Percentiles rank a stretch among this genome's conserved stretches.
phyloP scores from a whole-genome alignment of 2,329 filamentous ascomycete species.

The Hypoxylon rubiginosum region DNA sequence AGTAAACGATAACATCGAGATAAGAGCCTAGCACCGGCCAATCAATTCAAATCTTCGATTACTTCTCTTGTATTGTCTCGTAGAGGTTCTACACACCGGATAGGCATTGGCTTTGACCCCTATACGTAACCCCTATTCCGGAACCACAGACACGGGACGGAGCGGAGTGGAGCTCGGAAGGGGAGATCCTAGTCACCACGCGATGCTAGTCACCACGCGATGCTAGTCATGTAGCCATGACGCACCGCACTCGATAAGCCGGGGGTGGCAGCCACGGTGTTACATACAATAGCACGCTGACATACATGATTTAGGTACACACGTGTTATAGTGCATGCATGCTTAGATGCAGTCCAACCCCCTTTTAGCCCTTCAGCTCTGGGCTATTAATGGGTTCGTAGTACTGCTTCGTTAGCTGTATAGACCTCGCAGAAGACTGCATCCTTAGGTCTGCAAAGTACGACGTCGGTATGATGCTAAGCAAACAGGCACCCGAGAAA shows the following conservation, averaged over 20 bases:
- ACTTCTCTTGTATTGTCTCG: neutral
- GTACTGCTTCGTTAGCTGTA: slow-evolving; percentile 13
- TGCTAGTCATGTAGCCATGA: slow-evolving; percentile 6
- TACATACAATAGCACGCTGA: slow-evolving; percentile 2
- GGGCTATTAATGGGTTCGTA: slow-evolving; percentile 32
- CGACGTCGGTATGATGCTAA: slow-evolving; percentile 31
- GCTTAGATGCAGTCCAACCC: slow-evolving; percentile 22
- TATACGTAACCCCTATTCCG: slow-evolving; percentile 10
- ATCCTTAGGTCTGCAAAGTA: slow-evolving; percentile 13
- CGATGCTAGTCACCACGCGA: slow-evolving; percentile 32
- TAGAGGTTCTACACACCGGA: neutral
- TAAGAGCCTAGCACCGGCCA: too few relatives aligned
- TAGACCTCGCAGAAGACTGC: slow-evolving; percentile 7
- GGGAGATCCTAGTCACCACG: slow-evolving; percentile 31
- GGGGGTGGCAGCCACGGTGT: slow-evolving; percentile 16
- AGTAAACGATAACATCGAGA: too few relatives aligned
- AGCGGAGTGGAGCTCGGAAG: slow-evolving; percentile 16
- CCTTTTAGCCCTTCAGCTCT: slow-evolving; percentile 20
- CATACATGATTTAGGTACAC: slow-evolving; percentile 19
- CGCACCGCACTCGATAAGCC: slow-evolving; percentile 8
- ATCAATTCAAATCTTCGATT: too few relatives aligned
- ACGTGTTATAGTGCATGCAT: slow-evolving; percentile 38
- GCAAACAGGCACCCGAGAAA: slow-evolving; percentile 8
- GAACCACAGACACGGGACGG: slow-evolving; percentile 28
- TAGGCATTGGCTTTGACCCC: neutral